A percentile compares a stretch with the other conserved stretches of the same genome.
These are phyloP conservation scores for Diophrys appendiculata DNA, from an alignment of 73 alveolate species.

Conservation along the genomic window DNA sequence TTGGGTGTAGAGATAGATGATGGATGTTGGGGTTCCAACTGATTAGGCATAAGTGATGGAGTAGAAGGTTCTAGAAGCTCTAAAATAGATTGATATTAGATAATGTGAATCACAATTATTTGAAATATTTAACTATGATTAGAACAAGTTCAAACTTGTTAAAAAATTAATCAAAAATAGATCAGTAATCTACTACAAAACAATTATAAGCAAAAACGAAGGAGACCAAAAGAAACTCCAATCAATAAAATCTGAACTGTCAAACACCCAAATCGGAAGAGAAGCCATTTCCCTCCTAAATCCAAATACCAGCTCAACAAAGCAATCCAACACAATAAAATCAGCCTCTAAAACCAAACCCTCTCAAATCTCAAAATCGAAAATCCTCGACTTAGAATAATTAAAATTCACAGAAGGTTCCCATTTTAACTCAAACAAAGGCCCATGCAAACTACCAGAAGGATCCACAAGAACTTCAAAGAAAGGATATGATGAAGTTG, in stretches of 20 bases:
- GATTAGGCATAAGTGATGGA: slow-evolving; percentile 39
- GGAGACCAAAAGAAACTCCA: slow-evolving; percentile 47
- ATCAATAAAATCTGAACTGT: neutral
- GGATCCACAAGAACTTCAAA: slow-evolving; percentile 76
- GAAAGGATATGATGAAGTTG: slow-evolving; percentile 95
- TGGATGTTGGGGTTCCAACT: slow-evolving; percentile 18
- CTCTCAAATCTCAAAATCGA: neutral
- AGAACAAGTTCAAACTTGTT: slow-evolving; percentile 46
- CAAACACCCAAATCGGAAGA: neutral
- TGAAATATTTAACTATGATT: slow-evolving; percentile 44
- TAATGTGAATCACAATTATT: slow-evolving; percentile 67
- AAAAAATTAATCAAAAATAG: slow-evolving; percentile 46
- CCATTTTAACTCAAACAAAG: slow-evolving; percentile 78
- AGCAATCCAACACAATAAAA: neutral
- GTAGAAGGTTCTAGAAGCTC: slow-evolving; percentile 51
- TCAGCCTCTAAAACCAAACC: neutral
- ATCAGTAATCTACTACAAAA: slow-evolving; percentile 51
- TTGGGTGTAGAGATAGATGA: slow-evolving; percentile 57
- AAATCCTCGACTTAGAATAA: slow-evolving; percentile 74
- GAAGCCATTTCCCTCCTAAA: neutral
- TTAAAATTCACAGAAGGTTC: slow-evolving; percentile 76
- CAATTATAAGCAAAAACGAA: slow-evolving; percentile 47
- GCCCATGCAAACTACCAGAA: slow-evolving; percentile 78
- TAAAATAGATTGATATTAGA: slow-evolving; percentile 34
- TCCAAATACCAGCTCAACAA: neutral